phyloP scores from a whole-genome alignment of 2,329 filamentous ascomycete genomes.

The Nigrospora sphaerica region DNA sequence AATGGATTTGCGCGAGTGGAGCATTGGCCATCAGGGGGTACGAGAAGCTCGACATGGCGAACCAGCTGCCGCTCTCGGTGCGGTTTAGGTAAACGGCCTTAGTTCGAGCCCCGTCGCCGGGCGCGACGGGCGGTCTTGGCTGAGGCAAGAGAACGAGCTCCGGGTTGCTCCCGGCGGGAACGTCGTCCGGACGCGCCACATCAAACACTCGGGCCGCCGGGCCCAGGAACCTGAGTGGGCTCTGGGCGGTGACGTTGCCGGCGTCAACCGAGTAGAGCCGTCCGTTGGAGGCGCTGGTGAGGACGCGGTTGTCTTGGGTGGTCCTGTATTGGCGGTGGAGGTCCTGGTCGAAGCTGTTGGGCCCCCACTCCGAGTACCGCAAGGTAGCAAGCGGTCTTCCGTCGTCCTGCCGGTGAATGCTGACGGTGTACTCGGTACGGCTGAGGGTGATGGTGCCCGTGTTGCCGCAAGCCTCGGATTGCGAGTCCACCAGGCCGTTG shows the following conservation, averaged over 20 bases:
- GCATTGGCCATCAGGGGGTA: conserved; percentile 81
- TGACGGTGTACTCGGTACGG: conserved; percentile 82
- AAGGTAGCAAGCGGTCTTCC: conserved; percentile 78
- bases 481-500: conserved; percentile 54
- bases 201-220: conserved; percentile 88
- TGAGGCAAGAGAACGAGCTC: conserved; percentile 83
- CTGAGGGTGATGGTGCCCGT: conserved; percentile 77
- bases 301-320: conserved; percentile 81
- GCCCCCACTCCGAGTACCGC: conserved; percentile 89
- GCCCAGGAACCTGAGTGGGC: conserved; percentile 62
- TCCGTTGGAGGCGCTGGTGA: conserved; percentile 82
- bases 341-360: conserved; percentile 86
- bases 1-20: conserved; percentile 37
- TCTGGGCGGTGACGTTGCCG: conserved; percentile 49
- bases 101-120: conserved; percentile 41
- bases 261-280: conserved; percentile 75
- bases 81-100: conserved; percentile 79
- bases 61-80: conserved; percentile 84
- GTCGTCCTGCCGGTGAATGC: conserved; percentile 68
- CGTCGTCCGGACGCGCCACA: conserved; percentile 66
- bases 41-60: conserved; percentile 77
- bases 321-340: conserved; percentile 73
- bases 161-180: conserved; percentile 55
- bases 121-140: conserved; percentile 56
- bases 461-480: conserved; percentile 69